Conservation (phyloP, 164 flowering plant species). For the Umbellularia californica region DNA sequence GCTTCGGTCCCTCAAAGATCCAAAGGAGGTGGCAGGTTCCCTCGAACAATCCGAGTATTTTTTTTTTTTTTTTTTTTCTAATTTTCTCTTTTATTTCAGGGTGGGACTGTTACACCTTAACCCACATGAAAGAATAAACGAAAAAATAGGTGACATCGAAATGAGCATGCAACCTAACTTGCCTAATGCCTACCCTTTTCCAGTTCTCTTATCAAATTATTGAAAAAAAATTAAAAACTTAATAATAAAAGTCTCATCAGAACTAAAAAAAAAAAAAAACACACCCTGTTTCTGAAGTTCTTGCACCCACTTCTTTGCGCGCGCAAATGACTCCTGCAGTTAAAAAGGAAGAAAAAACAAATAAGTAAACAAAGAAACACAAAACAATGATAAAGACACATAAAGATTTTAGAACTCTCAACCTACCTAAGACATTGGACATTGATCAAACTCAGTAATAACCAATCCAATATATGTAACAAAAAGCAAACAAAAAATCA, state of each 20-base stretch:
- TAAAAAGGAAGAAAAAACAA: conserved; percentile 4
- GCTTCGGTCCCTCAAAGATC: neutral
- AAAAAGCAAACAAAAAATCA: neutral
- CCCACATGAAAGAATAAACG: neutral
- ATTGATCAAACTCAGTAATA: neutral
- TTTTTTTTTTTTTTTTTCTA: too few relatives aligned
- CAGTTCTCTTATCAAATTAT: too few relatives aligned
- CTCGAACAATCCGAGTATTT: too few relatives aligned
- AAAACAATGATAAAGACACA: neutral
- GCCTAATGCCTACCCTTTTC: neutral
- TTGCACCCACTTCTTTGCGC: conserved; percentile 71
- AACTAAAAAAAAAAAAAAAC: neutral
- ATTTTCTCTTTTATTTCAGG: too few relatives aligned
- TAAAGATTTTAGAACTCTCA: neutral
- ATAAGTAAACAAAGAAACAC: neutral
- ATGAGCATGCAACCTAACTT: neutral
- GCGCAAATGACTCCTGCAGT: conserved; percentile 47
- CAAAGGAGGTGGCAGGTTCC: too few relatives aligned
- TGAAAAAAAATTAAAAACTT: neutral
- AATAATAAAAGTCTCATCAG: neutral
- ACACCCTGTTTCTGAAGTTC: conserved; percentile 68
- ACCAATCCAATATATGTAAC: neutral
- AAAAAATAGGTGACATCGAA: neutral
- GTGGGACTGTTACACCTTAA: neutral
- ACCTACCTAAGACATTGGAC: neutral